Percentiles rank a stretch among this genome's conserved stretches.
phyloP scores from a whole-genome alignment of 2,329 filamentous ascomycete genomes.

The Venturia pyrina region DNA sequence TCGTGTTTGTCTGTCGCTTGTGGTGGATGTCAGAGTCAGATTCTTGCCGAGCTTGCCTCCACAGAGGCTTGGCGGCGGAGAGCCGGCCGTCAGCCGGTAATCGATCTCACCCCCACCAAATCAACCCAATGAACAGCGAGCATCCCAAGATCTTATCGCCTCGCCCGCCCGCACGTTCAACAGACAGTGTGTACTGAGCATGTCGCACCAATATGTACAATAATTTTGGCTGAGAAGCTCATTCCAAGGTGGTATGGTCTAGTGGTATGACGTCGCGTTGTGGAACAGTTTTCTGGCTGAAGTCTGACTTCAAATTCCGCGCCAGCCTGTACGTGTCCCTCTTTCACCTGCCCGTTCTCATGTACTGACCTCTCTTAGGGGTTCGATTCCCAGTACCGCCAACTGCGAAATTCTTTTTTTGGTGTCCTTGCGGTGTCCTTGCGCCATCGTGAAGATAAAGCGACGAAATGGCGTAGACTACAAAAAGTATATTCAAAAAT shows the following conservation, averaged over 20 bases:
- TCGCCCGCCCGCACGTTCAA: no score
- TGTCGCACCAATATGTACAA: no score
- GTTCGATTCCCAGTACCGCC: slow-evolving; percentile 6
- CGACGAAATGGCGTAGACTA: no score
- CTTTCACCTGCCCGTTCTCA: no score
- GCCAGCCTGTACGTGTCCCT: slow-evolving; percentile 3
- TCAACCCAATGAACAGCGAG: no score
- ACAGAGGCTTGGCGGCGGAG: background rate
- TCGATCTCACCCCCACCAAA: no score
- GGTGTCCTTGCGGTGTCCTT: background rate
- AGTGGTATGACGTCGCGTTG: slow-evolving; percentile 7
- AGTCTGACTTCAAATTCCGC: background rate
- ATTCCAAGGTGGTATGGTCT: slow-evolving; percentile 7
- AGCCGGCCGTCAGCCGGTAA: background rate
- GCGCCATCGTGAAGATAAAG: no score
- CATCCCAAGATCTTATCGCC: no score
- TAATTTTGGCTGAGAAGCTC: no score
- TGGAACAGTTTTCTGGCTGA: background rate
- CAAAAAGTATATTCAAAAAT: no score
- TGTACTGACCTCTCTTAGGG: background rate
- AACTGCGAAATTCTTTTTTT: background rate
- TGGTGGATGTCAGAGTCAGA: background rate
- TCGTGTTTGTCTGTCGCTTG: background rate
- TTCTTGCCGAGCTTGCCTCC: background rate
- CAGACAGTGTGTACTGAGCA: no score